phyloP scores from a whole-genome alignment of 1,284 basidiomycete species.

The Exobasidium rhododendri region DNA sequence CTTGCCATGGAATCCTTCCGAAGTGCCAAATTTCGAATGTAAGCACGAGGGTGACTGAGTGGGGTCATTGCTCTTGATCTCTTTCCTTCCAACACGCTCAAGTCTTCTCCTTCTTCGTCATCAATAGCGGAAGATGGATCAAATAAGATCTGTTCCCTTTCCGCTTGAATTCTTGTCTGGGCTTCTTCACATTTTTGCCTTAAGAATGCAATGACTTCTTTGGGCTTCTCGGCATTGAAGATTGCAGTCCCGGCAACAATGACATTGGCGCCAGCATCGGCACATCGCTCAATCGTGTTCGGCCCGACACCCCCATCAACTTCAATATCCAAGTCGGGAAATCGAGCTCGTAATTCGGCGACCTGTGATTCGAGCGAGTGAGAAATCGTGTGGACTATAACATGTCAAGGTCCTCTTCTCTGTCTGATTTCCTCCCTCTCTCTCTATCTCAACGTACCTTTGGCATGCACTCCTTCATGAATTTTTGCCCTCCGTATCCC shows the following conservation, averaged over 20 bases:
- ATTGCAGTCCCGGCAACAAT: slow-evolving; percentile 97
- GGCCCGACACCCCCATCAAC: slow-evolving; percentile 96
- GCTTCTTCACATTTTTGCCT: slow-evolving; percentile 46
- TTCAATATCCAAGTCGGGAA: slow-evolving; percentile 83
- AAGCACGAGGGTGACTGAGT: slow-evolving; percentile 32
- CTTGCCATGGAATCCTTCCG: slow-evolving; percentile 3
- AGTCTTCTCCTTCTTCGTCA: slow-evolving; percentile 34
- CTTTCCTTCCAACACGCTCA: slow-evolving; percentile 23
- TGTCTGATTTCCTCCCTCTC: too few relatives aligned
- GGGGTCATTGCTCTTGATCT: slow-evolving; percentile 28
- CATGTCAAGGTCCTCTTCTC: too few relatives aligned
- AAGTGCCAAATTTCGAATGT: slow-evolving; percentile 22
- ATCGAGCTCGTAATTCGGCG: slow-evolving; percentile 81
- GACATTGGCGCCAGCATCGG: slow-evolving; percentile 88
- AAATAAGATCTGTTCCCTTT: slow-evolving; percentile 38
- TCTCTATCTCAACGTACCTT: slow-evolving; percentile 60
- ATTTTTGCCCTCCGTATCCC: slow-evolving; percentile 82
- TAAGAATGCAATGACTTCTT: slow-evolving; percentile 55
- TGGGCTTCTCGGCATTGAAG: slow-evolving; percentile 76
- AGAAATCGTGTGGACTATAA: background rate
- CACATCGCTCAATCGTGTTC: slow-evolving; percentile 82
- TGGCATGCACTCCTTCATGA: slow-evolving; percentile 85
- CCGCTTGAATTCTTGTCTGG: slow-evolving; percentile 45
- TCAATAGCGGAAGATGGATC: slow-evolving; percentile 15
- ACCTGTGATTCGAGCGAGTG: slow-evolving; percentile 61